These are phyloP conservation scores for Vaccinium corymbosum DNA, from an alignment of 148 eudicot genomes.

Conservation along the genomic window DNA sequence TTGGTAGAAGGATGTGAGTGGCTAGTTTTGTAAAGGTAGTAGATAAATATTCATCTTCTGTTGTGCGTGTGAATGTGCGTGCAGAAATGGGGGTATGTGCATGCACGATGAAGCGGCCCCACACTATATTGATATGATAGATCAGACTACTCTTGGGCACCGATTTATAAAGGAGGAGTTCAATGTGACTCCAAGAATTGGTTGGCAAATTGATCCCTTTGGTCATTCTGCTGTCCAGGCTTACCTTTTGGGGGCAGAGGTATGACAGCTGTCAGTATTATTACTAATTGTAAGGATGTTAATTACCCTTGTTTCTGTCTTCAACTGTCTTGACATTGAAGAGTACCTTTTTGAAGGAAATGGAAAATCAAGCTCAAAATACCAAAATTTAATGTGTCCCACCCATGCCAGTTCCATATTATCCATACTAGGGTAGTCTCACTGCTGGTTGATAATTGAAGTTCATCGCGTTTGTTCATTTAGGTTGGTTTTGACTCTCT, in stretches of 20 bases:
- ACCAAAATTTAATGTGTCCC: neutral
- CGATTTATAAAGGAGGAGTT: slow-evolving; percentile 67
- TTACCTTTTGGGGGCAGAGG: slow-evolving; percentile 97
- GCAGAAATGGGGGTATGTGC: slow-evolving; percentile 91
- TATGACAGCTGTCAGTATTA: slow-evolving; percentile 16
- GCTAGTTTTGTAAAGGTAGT: neutral
- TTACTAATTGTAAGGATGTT: neutral
- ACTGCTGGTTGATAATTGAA: neutral
- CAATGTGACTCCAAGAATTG: slow-evolving; percentile 86
- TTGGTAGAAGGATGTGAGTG: slow-evolving; percentile 6
- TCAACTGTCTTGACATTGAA: neutral
- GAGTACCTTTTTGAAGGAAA: neutral
- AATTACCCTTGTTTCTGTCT: neutral
- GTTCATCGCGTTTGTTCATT: slow-evolving; percentile 19
- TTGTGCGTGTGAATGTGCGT: neutral
- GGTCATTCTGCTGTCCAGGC: slow-evolving; percentile 99
- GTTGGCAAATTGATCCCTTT: slow-evolving; percentile 99
- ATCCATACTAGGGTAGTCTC: neutral
- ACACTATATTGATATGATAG: slow-evolving; percentile 98
- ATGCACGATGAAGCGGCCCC: slow-evolving; percentile 99
- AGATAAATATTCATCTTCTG: neutral
- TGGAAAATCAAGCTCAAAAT: neutral
- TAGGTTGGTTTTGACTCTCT: slow-evolving; percentile 98
- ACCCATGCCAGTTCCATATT: neutral
- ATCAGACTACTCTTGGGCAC: slow-evolving; percentile 94